These are phyloP conservation scores for Aquilaria sinensis DNA, from an alignment of 345 rosid genomes.

Conservation along the genomic window DNA sequence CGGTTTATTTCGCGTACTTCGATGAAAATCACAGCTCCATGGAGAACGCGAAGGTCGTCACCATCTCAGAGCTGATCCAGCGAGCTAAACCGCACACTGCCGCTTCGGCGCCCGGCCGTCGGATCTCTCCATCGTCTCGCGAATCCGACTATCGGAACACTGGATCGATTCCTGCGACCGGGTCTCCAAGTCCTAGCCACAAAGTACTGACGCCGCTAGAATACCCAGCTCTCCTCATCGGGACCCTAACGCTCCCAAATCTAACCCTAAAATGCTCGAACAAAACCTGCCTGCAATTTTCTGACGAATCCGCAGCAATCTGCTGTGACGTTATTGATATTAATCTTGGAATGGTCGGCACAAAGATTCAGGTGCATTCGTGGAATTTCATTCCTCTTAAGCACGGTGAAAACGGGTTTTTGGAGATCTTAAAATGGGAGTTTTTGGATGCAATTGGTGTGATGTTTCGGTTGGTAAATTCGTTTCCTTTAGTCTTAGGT, in stretches of 20 bases:
- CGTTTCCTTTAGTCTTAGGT: slow-evolving; percentile 35
- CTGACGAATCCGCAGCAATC: slow-evolving; percentile 42
- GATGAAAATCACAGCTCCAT: slow-evolving; percentile 7
- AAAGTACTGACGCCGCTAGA: slow-evolving; percentile 37
- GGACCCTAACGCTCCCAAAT: slow-evolving; percentile 53
- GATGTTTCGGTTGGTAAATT: slow-evolving; percentile 19
- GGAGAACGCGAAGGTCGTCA: slow-evolving; percentile 29
- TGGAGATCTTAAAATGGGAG: slow-evolving; percentile 78
- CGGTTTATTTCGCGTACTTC: too few species aligned
- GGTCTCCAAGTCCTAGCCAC: slow-evolving; percentile 10
- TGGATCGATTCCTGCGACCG: slow-evolving; percentile 13
- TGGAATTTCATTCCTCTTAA: slow-evolving; percentile 75
- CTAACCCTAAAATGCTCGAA: slow-evolving; percentile 44
- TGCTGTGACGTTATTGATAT: slow-evolving; percentile 74
- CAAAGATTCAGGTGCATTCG: slow-evolving; percentile 40
- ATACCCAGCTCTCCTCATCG: slow-evolving; percentile 42
- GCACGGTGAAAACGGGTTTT: slow-evolving; percentile 44
- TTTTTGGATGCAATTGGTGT: slow-evolving; percentile 18
- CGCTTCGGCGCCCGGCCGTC: slow-evolving; percentile 33
- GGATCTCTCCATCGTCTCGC: slow-evolving; percentile 9
- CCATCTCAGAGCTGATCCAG: slow-evolving; percentile 46
- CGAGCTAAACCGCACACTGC: slow-evolving; percentile 44
- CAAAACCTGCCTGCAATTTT: slow-evolving; percentile 57
- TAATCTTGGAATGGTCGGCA: slow-evolving; percentile 30
- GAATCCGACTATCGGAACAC: slow-evolving; percentile 2